Evolutionary conservation across 805 yeast genomes (phyloP), one percentile per base, ranked within the genome.

Genomic region (Ogataea glucozyma): DNA sequence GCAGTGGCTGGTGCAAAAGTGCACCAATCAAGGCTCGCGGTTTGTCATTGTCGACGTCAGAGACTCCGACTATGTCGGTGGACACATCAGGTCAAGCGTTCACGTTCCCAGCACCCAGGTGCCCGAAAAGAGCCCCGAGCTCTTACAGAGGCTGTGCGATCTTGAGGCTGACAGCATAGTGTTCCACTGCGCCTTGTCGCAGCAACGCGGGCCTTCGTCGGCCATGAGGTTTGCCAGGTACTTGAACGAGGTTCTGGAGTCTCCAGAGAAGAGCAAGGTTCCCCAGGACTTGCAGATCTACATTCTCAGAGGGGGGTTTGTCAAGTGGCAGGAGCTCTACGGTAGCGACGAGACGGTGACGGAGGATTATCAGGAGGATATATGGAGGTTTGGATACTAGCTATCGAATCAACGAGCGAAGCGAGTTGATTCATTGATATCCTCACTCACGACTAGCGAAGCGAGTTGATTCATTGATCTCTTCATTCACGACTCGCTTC

Each of bases 141-240:
- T 75, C 29, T 53, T 65, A 16, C 52, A 57, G n/a, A 50, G 64
- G 31, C 58, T 73, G 24, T 57, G 63, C 9, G 60, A 57, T n/a
- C 44, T 53, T 2, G 49, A 62, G 4, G 57, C 64, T 6, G 66
- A 71, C 31, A 79, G 76, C 41, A 77, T 88, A 0, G 84, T 93
- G 0, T 93, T 91, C 66, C 97, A 93, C 61, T 91, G 99, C 63
- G 89, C 90, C 21, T 71, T 86, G 22, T 83, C 95, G 3, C 98
- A 93, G 63, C 95, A 84, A 46, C 70, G 99, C 40, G 98, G 98
- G 0, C 98, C 98, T 0, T 70, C 86, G 3, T 77, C 96, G 3
- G 89, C 97, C 0, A 66, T 81, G 64, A 70, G 69, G 53, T 84
- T 85, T 54, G 56, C 72, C 49, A 63, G 83, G 43, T 70, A 71